These are phyloP conservation scores for Calonectria henricotiae DNA, from an alignment of 2,329 filamentous ascomycete genomes.

Conservation along the genomic window DNA sequence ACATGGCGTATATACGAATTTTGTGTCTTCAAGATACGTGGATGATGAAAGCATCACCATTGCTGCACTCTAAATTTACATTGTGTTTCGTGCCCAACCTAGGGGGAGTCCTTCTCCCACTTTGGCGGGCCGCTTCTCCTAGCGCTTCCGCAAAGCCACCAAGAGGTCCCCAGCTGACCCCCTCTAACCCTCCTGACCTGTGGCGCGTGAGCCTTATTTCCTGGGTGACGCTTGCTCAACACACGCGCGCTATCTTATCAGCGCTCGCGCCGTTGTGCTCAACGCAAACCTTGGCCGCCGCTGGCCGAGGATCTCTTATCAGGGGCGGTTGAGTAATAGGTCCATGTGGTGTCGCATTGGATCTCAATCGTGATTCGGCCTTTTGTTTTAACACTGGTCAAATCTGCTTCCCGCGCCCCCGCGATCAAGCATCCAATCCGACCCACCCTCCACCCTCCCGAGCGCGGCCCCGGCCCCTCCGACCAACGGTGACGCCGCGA, in stretches of 20 bases:
- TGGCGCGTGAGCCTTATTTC: constrained; percentile 17
- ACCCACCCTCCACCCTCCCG: not conserved
- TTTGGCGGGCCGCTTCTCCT: constrained; percentile 12
- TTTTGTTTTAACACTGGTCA: not conserved
- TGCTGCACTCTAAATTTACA: too few species aligned
- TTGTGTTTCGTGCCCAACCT: not conserved
- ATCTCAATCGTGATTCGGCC: constrained; percentile 8
- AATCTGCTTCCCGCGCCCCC: not conserved
- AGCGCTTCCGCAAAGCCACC: constrained; percentile 4
- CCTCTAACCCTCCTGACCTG: constrained; percentile 5
- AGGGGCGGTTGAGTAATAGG: not conserved
- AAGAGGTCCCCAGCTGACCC: not conserved
- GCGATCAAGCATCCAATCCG: not conserved
- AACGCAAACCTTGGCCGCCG: not conserved
- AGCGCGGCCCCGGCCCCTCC: constrained; percentile 15
- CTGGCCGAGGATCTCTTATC: not conserved
- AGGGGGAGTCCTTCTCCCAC: not conserved
- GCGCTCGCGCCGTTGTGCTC: not conserved
- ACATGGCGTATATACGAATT: not conserved
- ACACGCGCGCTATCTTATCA: constrained; percentile 8
- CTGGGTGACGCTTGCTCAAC: constrained; percentile 1
- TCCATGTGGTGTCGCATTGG: not conserved
- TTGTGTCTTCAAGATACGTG: not conserved
- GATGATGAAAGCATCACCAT: too few species aligned
- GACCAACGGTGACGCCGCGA: constrained; percentile 42